A percentile compares a stretch with the other conserved stretches of the same genome.
These are phyloP conservation scores for Nigrospora oryzae DNA, from an alignment of 2,329 filamentous ascomycete genomes.

Conservation along the genomic window DNA sequence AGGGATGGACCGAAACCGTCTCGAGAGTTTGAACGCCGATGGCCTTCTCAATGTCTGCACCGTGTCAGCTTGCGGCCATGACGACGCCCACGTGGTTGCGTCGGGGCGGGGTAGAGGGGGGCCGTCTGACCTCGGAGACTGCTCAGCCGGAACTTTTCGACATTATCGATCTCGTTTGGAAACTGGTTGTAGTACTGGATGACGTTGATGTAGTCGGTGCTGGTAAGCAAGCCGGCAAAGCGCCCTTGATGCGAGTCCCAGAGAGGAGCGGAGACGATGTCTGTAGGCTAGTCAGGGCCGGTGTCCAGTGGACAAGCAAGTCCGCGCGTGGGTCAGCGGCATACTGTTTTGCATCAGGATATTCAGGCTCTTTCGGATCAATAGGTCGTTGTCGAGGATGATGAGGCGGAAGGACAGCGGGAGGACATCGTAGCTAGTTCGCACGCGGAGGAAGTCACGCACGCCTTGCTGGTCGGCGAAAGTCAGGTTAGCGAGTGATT, in stretches of 20 bases:
- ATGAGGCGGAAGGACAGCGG: constrained; percentile 94
- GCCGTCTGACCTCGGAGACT: constrained; percentile 69
- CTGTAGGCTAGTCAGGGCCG: constrained; percentile 33
- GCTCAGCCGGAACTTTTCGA: constrained; percentile 89
- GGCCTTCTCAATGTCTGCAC: constrained; percentile 82
- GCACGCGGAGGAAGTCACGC: constrained; percentile 89
- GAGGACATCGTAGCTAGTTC: constrained; percentile 95
- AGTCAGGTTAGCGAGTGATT: background rate
- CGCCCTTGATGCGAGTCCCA: constrained; percentile 93
- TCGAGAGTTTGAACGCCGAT: constrained; percentile 87
- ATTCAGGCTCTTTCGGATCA: constrained; percentile 94
- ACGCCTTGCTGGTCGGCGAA: constrained; percentile 61
- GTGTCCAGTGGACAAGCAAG: constrained; percentile 5
- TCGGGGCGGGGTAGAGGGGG: constrained; percentile 1
- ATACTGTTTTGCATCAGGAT: constrained; percentile 93
- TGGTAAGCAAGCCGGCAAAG: constrained; percentile 90
- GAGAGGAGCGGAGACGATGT: constrained; percentile 92
- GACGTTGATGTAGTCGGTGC: constrained; percentile 96
- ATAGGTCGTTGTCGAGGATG: constrained; percentile 85
- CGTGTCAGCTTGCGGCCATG: constrained; percentile 2
- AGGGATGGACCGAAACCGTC: constrained; percentile 90
- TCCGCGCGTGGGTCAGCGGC: constrained; percentile 8
- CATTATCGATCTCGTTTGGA: constrained; percentile 77
- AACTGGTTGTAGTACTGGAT: constrained; percentile 99
- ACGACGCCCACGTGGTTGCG: background rate